These are phyloP conservation scores for Nicotiana knightiana DNA, from an alignment of 257 asterid species.

Conservation along the genomic window DNA sequence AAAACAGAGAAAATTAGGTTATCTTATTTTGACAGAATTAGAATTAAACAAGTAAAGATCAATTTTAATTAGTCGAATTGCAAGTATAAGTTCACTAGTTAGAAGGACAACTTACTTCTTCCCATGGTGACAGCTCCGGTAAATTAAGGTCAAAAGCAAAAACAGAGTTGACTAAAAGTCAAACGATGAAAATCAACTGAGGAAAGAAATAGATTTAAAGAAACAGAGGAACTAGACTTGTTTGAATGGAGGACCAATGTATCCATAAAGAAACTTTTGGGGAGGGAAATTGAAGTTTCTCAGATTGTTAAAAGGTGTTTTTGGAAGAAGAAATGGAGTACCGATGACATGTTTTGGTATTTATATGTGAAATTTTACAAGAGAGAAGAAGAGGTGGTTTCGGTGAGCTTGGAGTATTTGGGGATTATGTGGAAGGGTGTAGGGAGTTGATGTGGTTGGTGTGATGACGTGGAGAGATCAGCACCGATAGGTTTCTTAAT, in stretches of 20 bases:
- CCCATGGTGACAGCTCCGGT: constrained; percentile 48
- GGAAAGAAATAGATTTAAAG: constrained; percentile 22
- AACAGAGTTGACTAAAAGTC: constrained; percentile 32
- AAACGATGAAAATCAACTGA: constrained; percentile 29
- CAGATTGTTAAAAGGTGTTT: neutral
- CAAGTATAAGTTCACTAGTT: neutral
- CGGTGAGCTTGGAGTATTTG: neutral
- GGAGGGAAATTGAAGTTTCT: neutral
- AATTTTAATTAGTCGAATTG: neutral
- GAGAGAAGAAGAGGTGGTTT: neutral
- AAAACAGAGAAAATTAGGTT: neutral
- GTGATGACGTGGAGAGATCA: neutral
- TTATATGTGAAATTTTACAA: neutral
- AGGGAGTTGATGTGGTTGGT: neutral
- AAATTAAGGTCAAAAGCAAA: constrained; percentile 9
- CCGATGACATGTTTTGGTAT: neutral
- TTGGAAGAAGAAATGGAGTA: neutral
- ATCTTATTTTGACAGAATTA: neutral
- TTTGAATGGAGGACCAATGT: constrained; percentile 23
- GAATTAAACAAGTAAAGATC: neutral
- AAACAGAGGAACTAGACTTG: constrained; percentile 4
- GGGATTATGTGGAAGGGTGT: neutral
- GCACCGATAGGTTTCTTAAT: no score
- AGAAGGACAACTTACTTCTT: constrained; percentile 45
- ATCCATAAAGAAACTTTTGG: constrained; percentile 30